Conservation (phyloP, 164 flowering plant species). For the Sextonia rubra region DNA sequence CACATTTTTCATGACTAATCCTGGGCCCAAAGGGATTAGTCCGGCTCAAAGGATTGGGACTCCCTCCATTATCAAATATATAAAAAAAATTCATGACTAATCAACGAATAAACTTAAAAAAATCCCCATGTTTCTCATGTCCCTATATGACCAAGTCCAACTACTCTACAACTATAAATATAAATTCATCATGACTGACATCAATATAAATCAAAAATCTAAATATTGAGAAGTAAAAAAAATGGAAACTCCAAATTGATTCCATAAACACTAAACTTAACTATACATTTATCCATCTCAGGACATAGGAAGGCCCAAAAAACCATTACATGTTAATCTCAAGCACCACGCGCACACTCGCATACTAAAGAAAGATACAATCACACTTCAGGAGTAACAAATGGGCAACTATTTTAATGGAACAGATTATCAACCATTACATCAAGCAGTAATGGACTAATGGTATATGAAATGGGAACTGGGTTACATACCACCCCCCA, state of each 20-base stretch:
- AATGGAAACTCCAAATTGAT: too few species aligned
- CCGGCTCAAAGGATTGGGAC: too few species aligned
- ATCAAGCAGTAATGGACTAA: background rate
- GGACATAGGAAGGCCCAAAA: background rate
- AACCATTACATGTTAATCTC: background rate
- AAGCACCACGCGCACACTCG: background rate
- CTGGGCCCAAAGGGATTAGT: too few species aligned
- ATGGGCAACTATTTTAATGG: background rate
- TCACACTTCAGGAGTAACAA: too few species aligned
- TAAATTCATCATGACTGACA: too few species aligned
- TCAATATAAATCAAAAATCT: background rate
- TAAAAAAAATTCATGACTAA: background rate
- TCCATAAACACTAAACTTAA: too few species aligned
- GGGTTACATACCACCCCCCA: background rate
- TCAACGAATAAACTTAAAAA: background rate
- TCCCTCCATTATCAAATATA: too few species aligned
- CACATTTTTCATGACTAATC: background rate
- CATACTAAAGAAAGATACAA: background rate
- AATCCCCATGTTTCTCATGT: too few species aligned
- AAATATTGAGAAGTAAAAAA: background rate
- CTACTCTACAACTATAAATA: too few species aligned
- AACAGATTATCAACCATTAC: background rate
- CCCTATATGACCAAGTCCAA: background rate
- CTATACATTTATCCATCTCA: background rate
- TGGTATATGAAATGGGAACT: too few species aligned